Conservation (phyloP, 2,329 filamentous ascomycete genomes). For the Davidsoniella eucalypti region DNA sequence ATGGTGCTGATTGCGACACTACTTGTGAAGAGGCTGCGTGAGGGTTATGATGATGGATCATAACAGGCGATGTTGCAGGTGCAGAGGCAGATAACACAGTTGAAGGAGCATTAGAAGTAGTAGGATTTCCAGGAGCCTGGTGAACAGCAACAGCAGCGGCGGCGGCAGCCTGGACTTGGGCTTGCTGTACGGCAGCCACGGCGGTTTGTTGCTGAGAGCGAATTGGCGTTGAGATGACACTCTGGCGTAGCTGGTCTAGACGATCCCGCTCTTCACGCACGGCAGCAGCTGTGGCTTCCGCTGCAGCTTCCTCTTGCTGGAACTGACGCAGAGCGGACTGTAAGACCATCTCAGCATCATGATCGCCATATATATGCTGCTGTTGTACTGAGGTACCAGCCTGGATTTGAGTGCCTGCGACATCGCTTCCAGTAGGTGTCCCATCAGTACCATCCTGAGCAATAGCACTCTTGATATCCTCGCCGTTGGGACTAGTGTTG, state of each 20-base stretch:
- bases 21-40: background rate
- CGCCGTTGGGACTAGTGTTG: background rate
- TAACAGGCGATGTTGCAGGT: background rate
- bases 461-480: background rate
- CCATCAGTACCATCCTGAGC: background rate
- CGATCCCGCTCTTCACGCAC: slow-evolving; percentile 36
- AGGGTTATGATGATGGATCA: background rate
- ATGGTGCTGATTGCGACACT: background rate
- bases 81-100: too few species aligned
- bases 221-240: slow-evolving; percentile 12
- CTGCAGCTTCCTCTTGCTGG: slow-evolving; percentile 42
- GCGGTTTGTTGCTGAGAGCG: slow-evolving; percentile 10
- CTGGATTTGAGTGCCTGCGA: too few species aligned
- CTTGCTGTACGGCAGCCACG: slow-evolving; percentile 10
- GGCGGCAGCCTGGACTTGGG: slow-evolving; percentile 13
- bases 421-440: too few species aligned
- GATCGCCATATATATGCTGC: slow-evolving; percentile 26
- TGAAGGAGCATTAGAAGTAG: too few species aligned
- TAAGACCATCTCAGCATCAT: slow-evolving; percentile 41
- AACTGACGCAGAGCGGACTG: slow-evolving; percentile 42
- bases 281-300: slow-evolving; percentile 38
- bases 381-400: slow-evolving; percentile 16
- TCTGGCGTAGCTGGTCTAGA: slow-evolving; percentile 24
- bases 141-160: too few species aligned
- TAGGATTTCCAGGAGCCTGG: too few species aligned